phyloP scores from a whole-genome alignment of 371 early-diverging fungal genomes.

The Capniomyces stellatus region DNA sequence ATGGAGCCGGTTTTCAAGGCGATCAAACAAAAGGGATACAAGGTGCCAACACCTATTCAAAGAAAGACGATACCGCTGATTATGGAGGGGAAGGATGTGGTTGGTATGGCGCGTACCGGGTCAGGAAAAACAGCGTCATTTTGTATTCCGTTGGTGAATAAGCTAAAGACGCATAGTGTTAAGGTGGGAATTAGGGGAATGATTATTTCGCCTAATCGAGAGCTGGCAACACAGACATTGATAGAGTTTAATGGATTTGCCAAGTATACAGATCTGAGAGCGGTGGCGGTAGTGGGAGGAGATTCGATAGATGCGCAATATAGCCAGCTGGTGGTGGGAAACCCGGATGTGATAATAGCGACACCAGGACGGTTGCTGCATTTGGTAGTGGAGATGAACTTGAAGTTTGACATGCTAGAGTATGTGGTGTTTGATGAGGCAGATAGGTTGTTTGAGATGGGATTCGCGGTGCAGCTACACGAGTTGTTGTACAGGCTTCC shows the following conservation, averaged over 20 bases:
- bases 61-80: slow-evolving; percentile 87
- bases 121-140: slow-evolving; percentile 98
- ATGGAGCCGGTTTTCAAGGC: slow-evolving; percentile 42
- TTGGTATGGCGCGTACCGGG: slow-evolving; percentile 97
- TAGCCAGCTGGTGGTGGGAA: slow-evolving; percentile 56
- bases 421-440: slow-evolving; percentile 98
- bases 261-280: slow-evolving; percentile 78
- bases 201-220: slow-evolving; percentile 83
- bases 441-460: slow-evolving; percentile 94
- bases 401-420: slow-evolving; percentile 72
- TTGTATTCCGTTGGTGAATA: slow-evolving; percentile 83
- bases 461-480: slow-evolving; percentile 87
- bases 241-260: slow-evolving; percentile 77
- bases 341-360: slow-evolving; percentile 93
- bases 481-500: slow-evolving; percentile 78
- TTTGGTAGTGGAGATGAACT: slow-evolving; percentile 84
- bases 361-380: slow-evolving; percentile 96
- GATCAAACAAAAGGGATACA: slow-evolving; percentile 77
- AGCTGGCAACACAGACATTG: slow-evolving; percentile 92
- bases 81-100: slow-evolving; percentile 79
- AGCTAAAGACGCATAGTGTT: slow-evolving; percentile 70
- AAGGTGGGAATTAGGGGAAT: slow-evolving; percentile 76
- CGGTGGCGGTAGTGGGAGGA: slow-evolving; percentile 87
- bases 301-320: slow-evolving; percentile 89
- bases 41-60: slow-evolving; percentile 97